A percentile compares a stretch with the other conserved stretches of the same genome.
Evolutionary conservation across 2,329 filamentous ascomycete species (phyloP).

Genomic region (Sclerotinia glacialis): DNA sequence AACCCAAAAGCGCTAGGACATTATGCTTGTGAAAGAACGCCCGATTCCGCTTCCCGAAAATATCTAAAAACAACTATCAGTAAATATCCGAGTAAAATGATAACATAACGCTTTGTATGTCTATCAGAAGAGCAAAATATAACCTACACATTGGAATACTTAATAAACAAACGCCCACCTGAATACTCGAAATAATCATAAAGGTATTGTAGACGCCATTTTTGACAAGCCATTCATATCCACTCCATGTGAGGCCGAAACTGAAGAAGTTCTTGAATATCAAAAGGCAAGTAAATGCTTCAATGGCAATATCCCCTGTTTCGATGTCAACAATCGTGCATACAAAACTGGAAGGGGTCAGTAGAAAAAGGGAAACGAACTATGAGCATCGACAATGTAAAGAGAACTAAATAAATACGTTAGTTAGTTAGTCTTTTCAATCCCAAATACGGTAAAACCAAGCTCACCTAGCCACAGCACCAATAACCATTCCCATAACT

Average conservation of each 20-base stretch:
- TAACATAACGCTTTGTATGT: not conserved
- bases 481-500: slow-evolving; percentile 88
- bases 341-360: too few species aligned
- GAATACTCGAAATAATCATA: slow-evolving; percentile 69
- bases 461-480: slow-evolving; percentile 71
- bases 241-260: slow-evolving; percentile 79
- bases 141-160: slow-evolving; percentile 77
- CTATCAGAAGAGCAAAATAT: slow-evolving; percentile 6
- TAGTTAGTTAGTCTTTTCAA: not conserved
- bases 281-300: slow-evolving; percentile 84
- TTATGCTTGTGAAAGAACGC: slow-evolving; percentile 15
- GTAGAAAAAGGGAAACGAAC: slow-evolving; percentile 48
- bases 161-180: slow-evolving; percentile 71
- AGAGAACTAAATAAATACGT: slow-evolving; percentile 43
- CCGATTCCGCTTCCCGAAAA: slow-evolving; percentile 19
- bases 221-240: slow-evolving; percentile 75
- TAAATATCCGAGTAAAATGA: not conserved
- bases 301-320: slow-evolving; percentile 74
- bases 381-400: slow-evolving; percentile 91
- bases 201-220: slow-evolving; percentile 64
- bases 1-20: not conserved
- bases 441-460: not conserved
- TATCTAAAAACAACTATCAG: slow-evolving; percentile 13
- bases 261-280: slow-evolving; percentile 96
- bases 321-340: not conserved